A percentile compares a stretch with the other conserved stretches of the same genome.
phyloP scores from a whole-genome alignment of 768 basidiomycete genomes.

The Neoboletus subvelutipes region DNA sequence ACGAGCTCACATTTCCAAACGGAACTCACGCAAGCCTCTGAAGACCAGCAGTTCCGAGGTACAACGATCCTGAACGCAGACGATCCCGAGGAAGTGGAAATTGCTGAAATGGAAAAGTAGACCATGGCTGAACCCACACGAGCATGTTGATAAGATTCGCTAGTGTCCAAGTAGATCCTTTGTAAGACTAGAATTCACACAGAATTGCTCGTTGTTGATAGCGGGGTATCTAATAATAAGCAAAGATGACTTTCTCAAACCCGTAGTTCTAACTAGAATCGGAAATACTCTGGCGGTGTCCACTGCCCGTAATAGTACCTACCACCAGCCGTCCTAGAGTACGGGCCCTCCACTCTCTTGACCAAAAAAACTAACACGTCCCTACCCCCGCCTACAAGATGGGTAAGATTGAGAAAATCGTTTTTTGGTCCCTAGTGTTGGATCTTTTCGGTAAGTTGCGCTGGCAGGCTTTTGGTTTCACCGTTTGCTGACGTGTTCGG shows the following conservation, averaged over 20 bases:
- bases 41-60: conserved; percentile 80
- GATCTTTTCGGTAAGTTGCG: conserved; percentile 69
- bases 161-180: background rate
- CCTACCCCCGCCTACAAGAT: conserved; percentile 34
- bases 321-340: background rate
- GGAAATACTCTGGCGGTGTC: background rate
- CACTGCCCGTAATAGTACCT: background rate
- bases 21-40: conserved; percentile 70
- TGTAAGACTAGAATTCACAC: background rate
- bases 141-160: background rate
- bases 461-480: background rate
- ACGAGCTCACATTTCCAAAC: conserved; percentile 91
- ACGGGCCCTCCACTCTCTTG: background rate
- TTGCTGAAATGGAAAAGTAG: conserved; percentile 8
- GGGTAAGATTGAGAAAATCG: conserved; percentile 72
- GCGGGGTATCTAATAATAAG: background rate
- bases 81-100: conserved; percentile 26
- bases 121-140: background rate
- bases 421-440: conserved; percentile 87
- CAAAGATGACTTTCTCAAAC: background rate
- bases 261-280: background rate
- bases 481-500: conserved; percentile 19
- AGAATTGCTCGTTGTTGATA: background rate
- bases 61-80: conserved; percentile 26
- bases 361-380: background rate